Evolutionary conservation across 305 asterid species (phyloP).

Genomic region (Solanum hybrid): DNA sequence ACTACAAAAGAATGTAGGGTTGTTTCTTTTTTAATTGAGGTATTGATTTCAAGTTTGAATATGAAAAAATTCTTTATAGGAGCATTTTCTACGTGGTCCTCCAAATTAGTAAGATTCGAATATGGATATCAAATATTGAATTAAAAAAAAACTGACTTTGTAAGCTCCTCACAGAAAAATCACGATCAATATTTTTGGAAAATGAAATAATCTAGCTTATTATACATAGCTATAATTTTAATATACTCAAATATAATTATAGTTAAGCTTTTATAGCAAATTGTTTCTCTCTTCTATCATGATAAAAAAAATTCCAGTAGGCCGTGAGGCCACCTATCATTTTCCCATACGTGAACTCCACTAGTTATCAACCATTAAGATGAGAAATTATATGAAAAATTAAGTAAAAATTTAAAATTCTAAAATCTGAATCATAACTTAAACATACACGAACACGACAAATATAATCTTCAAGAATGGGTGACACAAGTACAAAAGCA

Average conservation of each 20-base stretch:
- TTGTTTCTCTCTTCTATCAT: not conserved
- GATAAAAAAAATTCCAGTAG: not conserved
- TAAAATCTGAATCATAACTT: not conserved
- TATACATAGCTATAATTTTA: not conserved
- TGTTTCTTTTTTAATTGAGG: no score
- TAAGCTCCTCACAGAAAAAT: not conserved
- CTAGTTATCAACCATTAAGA: not conserved
- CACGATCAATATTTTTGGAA: not conserved
- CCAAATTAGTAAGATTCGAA: not conserved
- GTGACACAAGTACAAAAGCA: not conserved
- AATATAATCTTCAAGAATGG: fast-evolving
- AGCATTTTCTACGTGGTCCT: not conserved
- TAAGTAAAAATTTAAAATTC: not conserved
- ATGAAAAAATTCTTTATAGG: not conserved
- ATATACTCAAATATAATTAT: no score
- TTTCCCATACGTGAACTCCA: not conserved
- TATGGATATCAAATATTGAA: fast-evolving
- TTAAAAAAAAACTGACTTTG: no score
- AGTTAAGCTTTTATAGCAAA: no score
- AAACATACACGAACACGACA: no score
- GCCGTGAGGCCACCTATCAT: not conserved
- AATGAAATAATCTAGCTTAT: not conserved
- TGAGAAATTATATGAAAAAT: no score
- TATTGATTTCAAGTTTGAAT: no score
- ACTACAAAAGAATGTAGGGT: no score